Evolutionary conservation across 2,329 filamentous ascomycete genomes (phyloP), one percentile per base, ranked within the genome.

Genomic region (Diaporthe sp.): DNA sequence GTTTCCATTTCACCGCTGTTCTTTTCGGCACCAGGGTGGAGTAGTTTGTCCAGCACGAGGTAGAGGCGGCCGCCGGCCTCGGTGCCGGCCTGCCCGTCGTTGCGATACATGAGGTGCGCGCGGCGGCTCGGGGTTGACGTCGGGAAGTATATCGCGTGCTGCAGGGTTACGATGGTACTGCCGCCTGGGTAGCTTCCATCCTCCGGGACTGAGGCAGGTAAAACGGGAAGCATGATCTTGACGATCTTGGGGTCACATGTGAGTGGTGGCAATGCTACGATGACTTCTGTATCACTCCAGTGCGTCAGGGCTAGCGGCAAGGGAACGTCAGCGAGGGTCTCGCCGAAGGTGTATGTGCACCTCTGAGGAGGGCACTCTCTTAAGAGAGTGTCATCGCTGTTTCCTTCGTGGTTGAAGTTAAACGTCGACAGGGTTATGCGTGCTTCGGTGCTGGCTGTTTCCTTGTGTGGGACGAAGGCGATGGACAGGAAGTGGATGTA

Each of bases 401-500:
- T 44, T 5, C 59, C 39, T 7, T 63, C 39, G 10, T 44, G 27
- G 25, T 63, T 63, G 39, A 47, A 63, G 25, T 32, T 63, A 39
- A 47, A 63, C 4, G 59, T 47, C 7, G 59, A 32, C 2, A 32
- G 10, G 4, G 39, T n/a, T 3, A 47, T 39, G 10, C 39, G 59
- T 63, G 59, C 39, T n/a, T 44, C 39, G 10, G 39, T 63, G 39
- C 59, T 32, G 9, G 25, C 17, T 4, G 19, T 44, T 2, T 63
- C 25, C 6, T 15, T 47, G 17, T 32, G 59, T 2, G 47, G 47
- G n/a, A 70, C 10, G 12, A 71, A 71, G 19, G 53, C 37, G 4
- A 71, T 53, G n/a, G 42, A 61, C 3, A 71, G 30, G 32, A 47
- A 71, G 55, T 61, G 27, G 12, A 71, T 30, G 10, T 71, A 71